phyloP scores from a whole-genome alignment of 257 asterid genomes.

The Fraxinus excelsior region DNA sequence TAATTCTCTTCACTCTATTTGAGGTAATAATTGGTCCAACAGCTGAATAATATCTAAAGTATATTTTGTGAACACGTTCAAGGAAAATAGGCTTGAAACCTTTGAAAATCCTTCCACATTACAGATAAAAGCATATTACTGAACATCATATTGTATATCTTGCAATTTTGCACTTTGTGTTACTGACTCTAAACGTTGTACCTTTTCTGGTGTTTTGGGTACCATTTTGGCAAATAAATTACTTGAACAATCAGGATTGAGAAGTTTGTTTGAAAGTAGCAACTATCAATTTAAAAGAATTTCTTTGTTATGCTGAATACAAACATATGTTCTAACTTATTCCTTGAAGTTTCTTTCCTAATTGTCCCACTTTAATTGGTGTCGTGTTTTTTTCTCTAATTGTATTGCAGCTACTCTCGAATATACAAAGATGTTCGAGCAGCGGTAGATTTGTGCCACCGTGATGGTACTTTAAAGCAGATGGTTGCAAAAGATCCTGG shows the following conservation, averaged over 20 bases:
- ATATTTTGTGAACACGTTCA: neutral
- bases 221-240: neutral
- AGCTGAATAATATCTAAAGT: neutral
- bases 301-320: conserved; percentile 2
- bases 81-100: neutral
- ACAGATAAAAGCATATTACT: too few relatives aligned
- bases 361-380: conserved; percentile 10
- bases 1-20: neutral
- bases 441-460: conserved; percentile 99
- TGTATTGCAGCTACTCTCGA: conserved; percentile 67
- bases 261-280: neutral
- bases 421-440: conserved; percentile 43
- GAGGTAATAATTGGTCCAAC: neutral
- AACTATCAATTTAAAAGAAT: neutral
- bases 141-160: neutral
- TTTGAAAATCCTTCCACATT: neutral
- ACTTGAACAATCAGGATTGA: conserved; percentile 6
- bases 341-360: conserved; percentile 6
- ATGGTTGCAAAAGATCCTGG: conserved; percentile 94
- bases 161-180: neutral
- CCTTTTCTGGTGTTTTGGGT: conserved; percentile 14
- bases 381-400: conserved; percentile 28
- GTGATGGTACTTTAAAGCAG: conserved; percentile 97
- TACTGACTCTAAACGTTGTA: conserved; percentile 11
- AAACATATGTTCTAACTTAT: conserved; percentile 4